phyloP scores from a whole-genome alignment of 176 grass and related monocot species.

The Elymus sibiricus region DNA sequence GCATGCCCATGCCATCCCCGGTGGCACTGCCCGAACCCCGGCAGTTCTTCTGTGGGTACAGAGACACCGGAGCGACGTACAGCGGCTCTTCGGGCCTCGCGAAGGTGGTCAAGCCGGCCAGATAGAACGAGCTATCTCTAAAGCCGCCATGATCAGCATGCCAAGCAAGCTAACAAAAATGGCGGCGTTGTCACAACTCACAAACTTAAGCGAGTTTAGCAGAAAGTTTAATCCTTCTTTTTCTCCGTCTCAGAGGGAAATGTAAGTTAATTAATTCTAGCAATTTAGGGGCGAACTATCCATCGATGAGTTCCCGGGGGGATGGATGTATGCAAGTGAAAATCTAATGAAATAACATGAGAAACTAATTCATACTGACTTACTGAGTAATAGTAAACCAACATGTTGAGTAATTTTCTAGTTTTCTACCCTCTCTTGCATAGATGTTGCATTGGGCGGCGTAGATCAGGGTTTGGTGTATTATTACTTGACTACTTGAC shows the following conservation, averaged over 20 bases:
- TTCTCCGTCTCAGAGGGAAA: background rate
- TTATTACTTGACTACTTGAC: too few relatives aligned
- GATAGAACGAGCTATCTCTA: background rate
- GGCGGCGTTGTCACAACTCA: background rate
- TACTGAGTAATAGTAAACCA: background rate
- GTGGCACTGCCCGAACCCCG: constrained; percentile 4
- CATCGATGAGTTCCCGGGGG: background rate
- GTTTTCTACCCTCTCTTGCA: background rate
- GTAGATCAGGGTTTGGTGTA: too few relatives aligned
- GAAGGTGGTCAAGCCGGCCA: constrained; percentile 40
- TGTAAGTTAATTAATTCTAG: constrained; percentile 3
- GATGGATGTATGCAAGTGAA: constrained; percentile 26
- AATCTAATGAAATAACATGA: constrained; percentile 25
- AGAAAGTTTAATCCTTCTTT: background rate
- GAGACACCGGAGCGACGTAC: constrained; percentile 17
- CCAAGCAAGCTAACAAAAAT: background rate
- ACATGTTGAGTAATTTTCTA: background rate
- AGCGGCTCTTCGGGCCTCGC: background rate
- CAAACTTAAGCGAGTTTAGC: constrained; percentile 5
- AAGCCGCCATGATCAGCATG: background rate
- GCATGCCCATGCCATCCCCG: background rate
- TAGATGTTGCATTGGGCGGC: too few relatives aligned
- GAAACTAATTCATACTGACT: constrained; percentile 5
- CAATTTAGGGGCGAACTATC: background rate
- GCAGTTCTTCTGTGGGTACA: constrained; percentile 46